Percentiles rank a stretch among this genome's conserved stretches.
These are phyloP conservation scores for Ajuga chamaepitys DNA, from an alignment of 257 asterid species.

Conservation along the genomic window DNA sequence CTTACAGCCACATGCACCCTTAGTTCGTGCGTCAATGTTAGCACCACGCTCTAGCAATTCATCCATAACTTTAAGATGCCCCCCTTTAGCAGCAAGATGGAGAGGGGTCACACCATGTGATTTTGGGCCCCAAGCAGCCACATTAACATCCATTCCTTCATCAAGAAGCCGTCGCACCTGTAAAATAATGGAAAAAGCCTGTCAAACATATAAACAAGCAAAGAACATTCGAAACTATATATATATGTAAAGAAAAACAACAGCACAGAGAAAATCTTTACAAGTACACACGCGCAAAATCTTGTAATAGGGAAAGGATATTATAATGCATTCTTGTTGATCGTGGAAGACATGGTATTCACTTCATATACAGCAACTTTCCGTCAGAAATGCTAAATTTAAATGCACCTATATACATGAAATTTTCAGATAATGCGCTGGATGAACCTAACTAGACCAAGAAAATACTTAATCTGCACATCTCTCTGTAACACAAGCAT, in stretches of 20 bases:
- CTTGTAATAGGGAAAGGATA: background rate
- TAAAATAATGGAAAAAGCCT: background rate
- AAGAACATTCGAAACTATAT: background rate
- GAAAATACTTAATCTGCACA: background rate
- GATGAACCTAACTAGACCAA: background rate
- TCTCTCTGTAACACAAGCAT: background rate
- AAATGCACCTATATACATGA: background rate
- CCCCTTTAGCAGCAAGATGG: slow-evolving; percentile 98
- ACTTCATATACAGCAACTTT: background rate
- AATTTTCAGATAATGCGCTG: background rate
- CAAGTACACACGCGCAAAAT: background rate
- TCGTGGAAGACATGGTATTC: background rate
- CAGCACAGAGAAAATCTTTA: background rate
- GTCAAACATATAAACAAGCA: background rate
- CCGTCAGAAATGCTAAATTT: background rate
- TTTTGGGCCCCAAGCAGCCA: slow-evolving; percentile 91
- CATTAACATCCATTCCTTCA: slow-evolving; percentile 85
- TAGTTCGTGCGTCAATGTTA: slow-evolving; percentile 89
- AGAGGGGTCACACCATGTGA: slow-evolving; percentile 90
- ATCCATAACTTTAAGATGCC: slow-evolving; percentile 87
- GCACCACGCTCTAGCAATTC: slow-evolving; percentile 84
- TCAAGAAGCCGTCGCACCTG: slow-evolving; percentile 82
- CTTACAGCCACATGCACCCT: slow-evolving; percentile 97
- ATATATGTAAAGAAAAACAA: background rate
- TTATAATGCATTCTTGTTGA: background rate